Evolutionary conservation across 2,329 filamentous ascomycete species (phyloP), one percentile per base, ranked within the genome.

Genomic region (Sodiomyces alkalinus): DNA sequence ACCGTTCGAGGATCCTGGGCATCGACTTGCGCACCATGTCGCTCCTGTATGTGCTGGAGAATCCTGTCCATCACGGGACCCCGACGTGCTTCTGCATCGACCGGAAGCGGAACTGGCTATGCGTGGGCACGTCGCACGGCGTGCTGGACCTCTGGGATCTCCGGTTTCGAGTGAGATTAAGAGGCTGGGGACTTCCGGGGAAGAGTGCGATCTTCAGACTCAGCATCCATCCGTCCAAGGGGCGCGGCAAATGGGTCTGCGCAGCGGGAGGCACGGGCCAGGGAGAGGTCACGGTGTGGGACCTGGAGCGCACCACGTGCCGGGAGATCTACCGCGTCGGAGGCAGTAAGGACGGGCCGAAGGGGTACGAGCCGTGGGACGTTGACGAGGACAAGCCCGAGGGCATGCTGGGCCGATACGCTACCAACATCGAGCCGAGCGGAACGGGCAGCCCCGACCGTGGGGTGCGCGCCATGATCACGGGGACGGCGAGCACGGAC

Each of bases 71-170:
- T 42, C 87, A 98, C 45, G 90, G 90, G 9, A 81, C 77, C 1
- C 82, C 85, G 1, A 94, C 82, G 1, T 90, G 82, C 40, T 94
- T 98, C 52, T 87, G 80, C 43, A 66, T 93, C 18, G 85, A 94
- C 44, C 69, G 73, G 32, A 81, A 76, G 46, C 76, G 80, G 28
- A 85, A 90, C 45, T 98, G 90, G 90, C 61, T 98, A 3, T 67
- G 92, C 2, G 57, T 96, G 1, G 90, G 86, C 19, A 98, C 92
- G 1, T 82, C 83, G 0, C 86, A 96, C 47, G 90, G 92, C 19
- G 77, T 96, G 17, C 61, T 98, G 6, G 80, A 92, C 46, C 65
- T 98, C 2, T 98, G 90, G 90, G 90, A 98, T 51, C 63, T 98
- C 22, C 78, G 90, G n/a, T 98, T 98, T 62, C 79, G 74, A 39